phyloP scores from a whole-genome alignment of 2,329 filamentous ascomycete species.

The Boeremia lycopersici region DNA sequence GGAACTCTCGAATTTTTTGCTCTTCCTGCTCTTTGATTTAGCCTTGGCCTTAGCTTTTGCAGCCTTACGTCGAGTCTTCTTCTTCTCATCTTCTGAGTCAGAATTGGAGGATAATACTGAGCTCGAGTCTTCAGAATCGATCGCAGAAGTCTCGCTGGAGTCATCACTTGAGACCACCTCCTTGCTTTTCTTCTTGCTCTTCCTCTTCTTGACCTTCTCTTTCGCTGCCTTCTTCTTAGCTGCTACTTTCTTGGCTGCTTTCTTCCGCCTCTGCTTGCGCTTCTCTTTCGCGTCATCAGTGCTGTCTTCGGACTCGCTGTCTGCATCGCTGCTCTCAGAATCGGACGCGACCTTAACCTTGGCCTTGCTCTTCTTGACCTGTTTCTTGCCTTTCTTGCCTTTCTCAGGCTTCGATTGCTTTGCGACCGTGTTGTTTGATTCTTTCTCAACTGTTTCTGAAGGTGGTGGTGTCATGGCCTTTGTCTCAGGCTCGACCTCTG shows the following conservation, averaged over 20 bases:
- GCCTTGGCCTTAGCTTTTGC: constrained; percentile 28
- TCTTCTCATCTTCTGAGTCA: constrained; percentile 13
- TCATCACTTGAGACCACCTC: constrained; percentile 26
- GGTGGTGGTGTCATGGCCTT: background rate
- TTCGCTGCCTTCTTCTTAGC: constrained; percentile 25
- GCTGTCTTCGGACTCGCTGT: constrained; percentile 26
- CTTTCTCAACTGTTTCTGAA: constrained; percentile 6
- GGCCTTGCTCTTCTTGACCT: constrained; percentile 4
- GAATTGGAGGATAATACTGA: constrained; percentile 20
- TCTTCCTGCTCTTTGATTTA: constrained; percentile 32
- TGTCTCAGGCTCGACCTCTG: background rate
- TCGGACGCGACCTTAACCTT: constrained; percentile 20
- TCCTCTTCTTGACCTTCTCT: constrained; percentile 28
- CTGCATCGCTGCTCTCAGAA: constrained; percentile 31
- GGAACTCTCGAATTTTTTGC: constrained; percentile 28
- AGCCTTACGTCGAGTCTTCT: constrained; percentile 22
- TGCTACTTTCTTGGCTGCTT: constrained; percentile 15
- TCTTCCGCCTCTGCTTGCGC: constrained; percentile 25
- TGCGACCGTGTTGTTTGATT: background rate
- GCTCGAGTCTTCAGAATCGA: constrained; percentile 15
- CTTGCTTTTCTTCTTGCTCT: constrained; percentile 26
- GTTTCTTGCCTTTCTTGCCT: background rate
- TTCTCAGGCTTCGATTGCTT: background rate
- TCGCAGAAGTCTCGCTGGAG: constrained; percentile 22
- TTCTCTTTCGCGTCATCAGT: constrained; percentile 31